These are phyloP conservation scores for Entelexis paramagnoliae DNA, from an alignment of 1,139 yeast species.

Conservation along the genomic window DNA sequence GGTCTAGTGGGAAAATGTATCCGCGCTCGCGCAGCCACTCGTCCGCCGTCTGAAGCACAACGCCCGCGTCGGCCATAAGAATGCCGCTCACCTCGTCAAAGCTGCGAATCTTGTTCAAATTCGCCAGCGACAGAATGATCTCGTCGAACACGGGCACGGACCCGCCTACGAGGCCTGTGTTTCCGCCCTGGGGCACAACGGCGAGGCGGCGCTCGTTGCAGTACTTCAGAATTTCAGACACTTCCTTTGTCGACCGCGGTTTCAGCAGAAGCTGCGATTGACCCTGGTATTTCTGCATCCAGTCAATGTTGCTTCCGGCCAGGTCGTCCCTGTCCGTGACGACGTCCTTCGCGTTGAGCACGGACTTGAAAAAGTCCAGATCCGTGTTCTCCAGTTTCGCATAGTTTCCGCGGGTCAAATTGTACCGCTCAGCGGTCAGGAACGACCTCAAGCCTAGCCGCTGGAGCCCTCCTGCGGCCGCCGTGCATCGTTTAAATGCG, in stretches of 20 bases:
- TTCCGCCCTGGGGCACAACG: conserved; percentile 95
- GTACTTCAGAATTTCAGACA: conserved; percentile 63
- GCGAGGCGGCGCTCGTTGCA: conserved; percentile 74
- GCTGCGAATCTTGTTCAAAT: conserved; percentile 66
- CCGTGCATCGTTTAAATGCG: background rate
- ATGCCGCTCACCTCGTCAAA: conserved; percentile 80
- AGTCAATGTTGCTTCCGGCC: conserved; percentile 72
- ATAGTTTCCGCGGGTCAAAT: conserved; percentile 28
- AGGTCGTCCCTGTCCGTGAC: conserved; percentile 53
- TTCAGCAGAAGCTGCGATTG: conserved; percentile 71
- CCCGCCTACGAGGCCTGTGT: conserved; percentile 94
- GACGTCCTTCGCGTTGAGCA: conserved; percentile 35
- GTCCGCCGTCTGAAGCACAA: conserved; percentile 79
- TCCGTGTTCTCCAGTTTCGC: conserved; percentile 47
- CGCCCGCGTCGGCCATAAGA: conserved; percentile 82
- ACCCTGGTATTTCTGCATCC: conserved; percentile 94
- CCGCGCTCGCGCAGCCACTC: conserved; percentile 66
- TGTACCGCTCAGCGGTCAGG: conserved; percentile 30
- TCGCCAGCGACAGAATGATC: conserved; percentile 58
- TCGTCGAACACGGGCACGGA: conserved; percentile 91
- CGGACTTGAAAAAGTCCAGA: conserved; percentile 45
- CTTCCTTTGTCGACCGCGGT: conserved; percentile 75
- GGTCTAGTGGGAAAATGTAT: conserved; percentile 83
- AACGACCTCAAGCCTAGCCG: background rate
- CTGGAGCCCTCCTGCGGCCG: background rate